phyloP scores from a whole-genome alignment of 345 rosid genomes.

The Ceriops tagal region DNA sequence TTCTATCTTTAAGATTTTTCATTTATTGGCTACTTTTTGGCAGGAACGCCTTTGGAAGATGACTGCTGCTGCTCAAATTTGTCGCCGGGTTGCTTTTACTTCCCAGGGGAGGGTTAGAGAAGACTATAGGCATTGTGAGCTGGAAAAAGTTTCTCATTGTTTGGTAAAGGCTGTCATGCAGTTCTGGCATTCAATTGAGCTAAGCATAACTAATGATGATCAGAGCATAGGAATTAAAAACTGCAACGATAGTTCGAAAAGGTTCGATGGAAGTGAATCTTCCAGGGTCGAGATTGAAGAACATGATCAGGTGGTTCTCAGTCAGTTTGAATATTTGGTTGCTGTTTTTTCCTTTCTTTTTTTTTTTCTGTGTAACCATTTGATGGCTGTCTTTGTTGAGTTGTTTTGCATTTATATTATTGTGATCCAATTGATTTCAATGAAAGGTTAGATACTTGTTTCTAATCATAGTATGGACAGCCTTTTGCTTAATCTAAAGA shows the following conservation, averaged over 20 bases:
- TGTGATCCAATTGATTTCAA: neutral
- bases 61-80: slow-evolving; percentile 93
- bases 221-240: slow-evolving; percentile 27
- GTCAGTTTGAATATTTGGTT: slow-evolving; percentile 3
- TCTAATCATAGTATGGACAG: too few species aligned
- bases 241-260: slow-evolving; percentile 22
- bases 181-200: slow-evolving; percentile 78
- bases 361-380: neutral
- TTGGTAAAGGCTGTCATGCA: slow-evolving; percentile 80
- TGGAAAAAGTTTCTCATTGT: slow-evolving; percentile 56
- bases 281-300: slow-evolving; percentile 34
- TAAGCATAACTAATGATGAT: slow-evolving; percentile 36
- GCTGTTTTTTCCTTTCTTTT: neutral
- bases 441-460: too few species aligned
- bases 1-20: neutral
- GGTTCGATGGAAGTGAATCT: slow-evolving; percentile 28
- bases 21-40: slow-evolving; percentile 12
- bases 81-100: slow-evolving; percentile 61
- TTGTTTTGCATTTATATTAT: neutral
- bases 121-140: slow-evolving; percentile 44
- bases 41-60: slow-evolving; percentile 99
- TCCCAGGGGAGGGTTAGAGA: slow-evolving; percentile 58
- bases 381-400: neutral
- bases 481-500: too few species aligned
- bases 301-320: slow-evolving; percentile 35